Conservation (phyloP, 306 rosid species). For the Corylus avellana region DNA sequence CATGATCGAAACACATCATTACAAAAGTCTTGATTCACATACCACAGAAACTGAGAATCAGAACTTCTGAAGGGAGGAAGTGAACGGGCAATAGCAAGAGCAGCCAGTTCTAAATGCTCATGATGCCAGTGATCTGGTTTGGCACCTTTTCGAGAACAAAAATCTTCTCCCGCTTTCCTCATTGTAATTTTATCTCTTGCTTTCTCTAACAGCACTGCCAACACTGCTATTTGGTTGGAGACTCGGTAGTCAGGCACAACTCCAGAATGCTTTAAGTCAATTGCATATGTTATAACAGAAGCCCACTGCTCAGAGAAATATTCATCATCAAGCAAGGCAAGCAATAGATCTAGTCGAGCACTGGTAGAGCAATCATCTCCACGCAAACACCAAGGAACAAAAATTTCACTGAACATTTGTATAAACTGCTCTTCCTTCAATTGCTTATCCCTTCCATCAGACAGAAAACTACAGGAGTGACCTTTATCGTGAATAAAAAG, state of each 20-base stretch:
- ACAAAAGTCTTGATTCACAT: slow-evolving; percentile 38
- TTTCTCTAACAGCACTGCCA: slow-evolving; percentile 74
- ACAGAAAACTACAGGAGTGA: slow-evolving; percentile 31
- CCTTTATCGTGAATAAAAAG: slow-evolving; percentile 49
- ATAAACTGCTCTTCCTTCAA: slow-evolving; percentile 53
- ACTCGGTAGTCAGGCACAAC: slow-evolving; percentile 41
- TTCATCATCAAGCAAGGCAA: slow-evolving; percentile 77
- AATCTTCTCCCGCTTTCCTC: slow-evolving; percentile 43
- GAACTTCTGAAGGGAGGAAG: slow-evolving; percentile 49
- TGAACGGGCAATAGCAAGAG: slow-evolving; percentile 61
- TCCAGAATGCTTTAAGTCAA: slow-evolving; percentile 46
- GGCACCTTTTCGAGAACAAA: slow-evolving; percentile 36
- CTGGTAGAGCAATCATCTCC: slow-evolving; percentile 48
- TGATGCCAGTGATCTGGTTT: slow-evolving; percentile 66
- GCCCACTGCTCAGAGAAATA: slow-evolving; percentile 85
- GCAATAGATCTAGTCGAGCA: slow-evolving; percentile 74
- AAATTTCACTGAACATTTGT: slow-evolving; percentile 65
- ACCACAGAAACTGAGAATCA: slow-evolving; percentile 70
- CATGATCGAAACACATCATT: slow-evolving; percentile 5
- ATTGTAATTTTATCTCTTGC: slow-evolving; percentile 54
- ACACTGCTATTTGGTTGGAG: slow-evolving; percentile 52
- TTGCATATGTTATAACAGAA: slow-evolving; percentile 55
- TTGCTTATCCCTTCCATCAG: slow-evolving; percentile 34
- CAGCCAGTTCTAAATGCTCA: slow-evolving; percentile 68
- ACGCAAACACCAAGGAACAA: slow-evolving; percentile 91